Evolutionary conservation across 495 filamentous ascomycete species (phyloP), one percentile per base, ranked within the genome.

Genomic region (Neurospora sp.): DNA sequence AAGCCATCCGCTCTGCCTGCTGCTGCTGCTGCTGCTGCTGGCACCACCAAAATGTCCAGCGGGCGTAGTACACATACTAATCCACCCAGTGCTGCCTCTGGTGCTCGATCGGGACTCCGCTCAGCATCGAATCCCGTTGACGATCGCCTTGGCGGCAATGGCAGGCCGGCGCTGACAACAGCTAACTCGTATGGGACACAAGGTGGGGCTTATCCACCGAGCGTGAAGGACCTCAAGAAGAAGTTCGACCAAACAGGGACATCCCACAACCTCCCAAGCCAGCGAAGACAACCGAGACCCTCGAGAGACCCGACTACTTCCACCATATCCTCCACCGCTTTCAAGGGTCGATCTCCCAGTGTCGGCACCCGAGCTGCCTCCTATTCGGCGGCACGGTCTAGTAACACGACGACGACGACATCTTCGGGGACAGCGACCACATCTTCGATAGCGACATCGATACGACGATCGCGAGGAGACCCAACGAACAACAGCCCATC

Each of bases 211-310:
- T 77, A 80, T 66, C 81, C 85, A 39, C 79, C 84, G 37, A 89
- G 85, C 76, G 87, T 89, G 38, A 87, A 86, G 78, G 87, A 89
- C 77, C 79, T 88, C 54, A 84, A 85, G 76, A 87, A 85, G 76
- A 85, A 82, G 70, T 89, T 89, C 74, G 86, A 89, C 78, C 83
- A 83, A 73, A 75, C 78, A 14, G 54, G 54, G 54, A 35, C 54
- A 66, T 62, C 27, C 54, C 54, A 66, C 27, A 62, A 18, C 20
- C 20, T 27, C 27, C 12, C 54, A 62, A 62, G 54, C 54, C 23
- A 37, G 11, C 54, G 12, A 66, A 27, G 54, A 31, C 27, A 66
- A 4, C 12, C 23, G 12, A 62, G 54, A 35, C 46, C 46, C 46
- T 54, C 20, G 49, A 66, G 27, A 66, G 54, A 66, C 49, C 20